These are phyloP conservation scores for Trematosphaeria pertusa DNA, from an alignment of 2,329 filamentous ascomycete genomes.

Conservation along the genomic window DNA sequence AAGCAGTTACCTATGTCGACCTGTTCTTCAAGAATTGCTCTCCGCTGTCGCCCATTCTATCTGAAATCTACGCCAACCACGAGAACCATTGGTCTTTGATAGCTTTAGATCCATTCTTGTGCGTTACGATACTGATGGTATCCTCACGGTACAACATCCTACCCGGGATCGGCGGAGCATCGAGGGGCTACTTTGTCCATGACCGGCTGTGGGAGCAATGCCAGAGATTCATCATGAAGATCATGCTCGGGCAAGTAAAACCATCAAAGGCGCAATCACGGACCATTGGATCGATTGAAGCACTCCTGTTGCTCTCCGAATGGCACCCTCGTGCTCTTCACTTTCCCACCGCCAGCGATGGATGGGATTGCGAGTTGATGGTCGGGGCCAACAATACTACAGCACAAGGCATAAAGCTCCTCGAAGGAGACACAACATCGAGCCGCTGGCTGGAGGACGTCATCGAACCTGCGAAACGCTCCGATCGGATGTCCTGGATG, in stretches of 20 bases:
- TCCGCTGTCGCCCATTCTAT: slow-evolving; percentile 58
- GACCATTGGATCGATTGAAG: slow-evolving; percentile 61
- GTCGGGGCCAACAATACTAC: slow-evolving; percentile 51
- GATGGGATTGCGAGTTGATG: slow-evolving; percentile 63
- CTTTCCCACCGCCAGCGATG: slow-evolving; percentile 61
- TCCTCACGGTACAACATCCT: slow-evolving; percentile 59
- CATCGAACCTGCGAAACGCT: slow-evolving; percentile 61
- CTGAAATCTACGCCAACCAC: slow-evolving; percentile 59
- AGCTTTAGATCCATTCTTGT: slow-evolving; percentile 60
- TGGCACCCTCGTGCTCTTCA: slow-evolving; percentile 64
- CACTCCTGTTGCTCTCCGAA: slow-evolving; percentile 61
- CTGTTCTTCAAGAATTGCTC: slow-evolving; percentile 61
- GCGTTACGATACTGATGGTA: slow-evolving; percentile 61
- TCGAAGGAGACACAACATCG: slow-evolving; percentile 45
- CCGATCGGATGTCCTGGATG: slow-evolving; percentile 68
- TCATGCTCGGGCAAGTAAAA: slow-evolving; percentile 63
- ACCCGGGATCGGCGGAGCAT: slow-evolving; percentile 49
- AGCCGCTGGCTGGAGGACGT: slow-evolving; percentile 61
- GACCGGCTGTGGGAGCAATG: slow-evolving; percentile 63
- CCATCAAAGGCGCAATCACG: slow-evolving; percentile 58
- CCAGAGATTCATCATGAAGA: slow-evolving; percentile 60
- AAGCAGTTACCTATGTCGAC: slow-evolving; percentile 62
- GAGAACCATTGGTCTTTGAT: slow-evolving; percentile 57
- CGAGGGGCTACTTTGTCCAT: slow-evolving; percentile 61
- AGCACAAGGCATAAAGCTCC: slow-evolving; percentile 40